phyloP scores from a whole-genome alignment of 2,329 filamentous ascomycete species.

The Pestalotiopsis sp. region DNA sequence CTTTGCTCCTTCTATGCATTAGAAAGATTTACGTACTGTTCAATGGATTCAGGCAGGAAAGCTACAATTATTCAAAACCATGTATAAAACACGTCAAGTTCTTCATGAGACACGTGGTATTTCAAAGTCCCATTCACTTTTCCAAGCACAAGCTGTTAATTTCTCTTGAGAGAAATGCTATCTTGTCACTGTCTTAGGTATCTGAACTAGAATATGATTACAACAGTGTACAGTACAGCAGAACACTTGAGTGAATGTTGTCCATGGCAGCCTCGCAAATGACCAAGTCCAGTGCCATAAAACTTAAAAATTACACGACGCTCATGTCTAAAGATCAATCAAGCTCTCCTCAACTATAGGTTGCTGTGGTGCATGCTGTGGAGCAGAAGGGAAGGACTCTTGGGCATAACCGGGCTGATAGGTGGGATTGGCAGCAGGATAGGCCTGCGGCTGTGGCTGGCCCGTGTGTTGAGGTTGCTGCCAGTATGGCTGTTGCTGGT shows the following conservation, averaged over 20 bases:
- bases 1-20: too few species aligned
- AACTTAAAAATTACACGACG: background rate
- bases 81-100: too few species aligned
- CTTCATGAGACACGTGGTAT: too few species aligned
- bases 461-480: conserved; percentile 48
- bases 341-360: conserved; percentile 73
- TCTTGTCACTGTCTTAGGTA: background rate
- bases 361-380: conserved; percentile 62
- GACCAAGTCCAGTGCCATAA: background rate
- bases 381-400: conserved; percentile 67
- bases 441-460: conserved; percentile 38
- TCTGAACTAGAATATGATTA: conserved; percentile 8
- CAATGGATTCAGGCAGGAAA: too few species aligned
- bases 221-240: background rate
- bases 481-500: conserved; percentile 51
- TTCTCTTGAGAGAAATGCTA: background rate
- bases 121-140: conserved; percentile 3
- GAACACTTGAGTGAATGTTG: background rate
- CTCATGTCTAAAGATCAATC: conserved; percentile 68
- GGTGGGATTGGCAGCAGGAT: conserved; percentile 34
- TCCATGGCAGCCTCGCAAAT: background rate
- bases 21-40: too few species aligned
- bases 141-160: background rate
- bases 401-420: conserved; percentile 55
- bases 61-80: too few species aligned